phyloP scores from a whole-genome alignment of 2,329 filamentous ascomycete genomes.

The Tolypocladium tropicale region DNA sequence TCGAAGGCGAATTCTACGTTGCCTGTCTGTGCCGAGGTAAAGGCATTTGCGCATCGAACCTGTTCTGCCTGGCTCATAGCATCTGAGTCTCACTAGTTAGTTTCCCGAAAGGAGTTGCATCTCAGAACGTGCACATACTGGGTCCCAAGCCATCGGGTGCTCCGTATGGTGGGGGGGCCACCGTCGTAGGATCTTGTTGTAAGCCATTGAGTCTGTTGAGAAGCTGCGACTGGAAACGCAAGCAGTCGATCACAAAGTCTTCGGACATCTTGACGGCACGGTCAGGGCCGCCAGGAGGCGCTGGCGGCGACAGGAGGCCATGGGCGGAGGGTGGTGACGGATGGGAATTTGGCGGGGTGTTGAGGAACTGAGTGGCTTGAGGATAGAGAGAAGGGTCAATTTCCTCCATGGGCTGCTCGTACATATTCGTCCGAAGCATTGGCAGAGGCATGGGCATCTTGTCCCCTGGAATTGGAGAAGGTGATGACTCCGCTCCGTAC shows the following conservation, averaged over 20 bases:
- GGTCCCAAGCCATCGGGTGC: not conserved
- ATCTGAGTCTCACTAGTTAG: slow-evolving; percentile 1
- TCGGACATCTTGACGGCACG: slow-evolving; percentile 6
- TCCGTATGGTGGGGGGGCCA: not conserved
- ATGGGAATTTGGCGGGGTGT: slow-evolving; percentile 10
- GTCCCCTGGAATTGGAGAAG: slow-evolving; percentile 5
- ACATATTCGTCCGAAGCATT: slow-evolving; percentile 5
- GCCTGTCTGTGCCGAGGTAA: slow-evolving; percentile 7
- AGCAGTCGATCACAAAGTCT: slow-evolving; percentile 14
- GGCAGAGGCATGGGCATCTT: slow-evolving; percentile 2
- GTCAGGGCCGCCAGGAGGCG: slow-evolving; percentile 3
- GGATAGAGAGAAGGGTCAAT: slow-evolving; percentile 6
- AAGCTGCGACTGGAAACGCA: slow-evolving; percentile 14
- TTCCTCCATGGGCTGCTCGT: slow-evolving; percentile 6
- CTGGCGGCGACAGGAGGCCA: slow-evolving; percentile 10
- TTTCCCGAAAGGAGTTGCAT: not conserved
- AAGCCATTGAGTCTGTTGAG: slow-evolving; percentile 11
- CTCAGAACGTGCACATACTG: not conserved
- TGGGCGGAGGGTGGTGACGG: slow-evolving; percentile 5
- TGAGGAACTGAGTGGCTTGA: slow-evolving; percentile 5
- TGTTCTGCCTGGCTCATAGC: slow-evolving; percentile 7
- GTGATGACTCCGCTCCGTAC: not conserved
- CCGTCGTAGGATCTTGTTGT: slow-evolving; percentile 7
- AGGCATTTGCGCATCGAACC: slow-evolving; percentile 4
- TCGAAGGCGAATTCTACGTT: slow-evolving; percentile 12